Conservation (phyloP, 345 rosid species). For the Combretum micranthum region DNA sequence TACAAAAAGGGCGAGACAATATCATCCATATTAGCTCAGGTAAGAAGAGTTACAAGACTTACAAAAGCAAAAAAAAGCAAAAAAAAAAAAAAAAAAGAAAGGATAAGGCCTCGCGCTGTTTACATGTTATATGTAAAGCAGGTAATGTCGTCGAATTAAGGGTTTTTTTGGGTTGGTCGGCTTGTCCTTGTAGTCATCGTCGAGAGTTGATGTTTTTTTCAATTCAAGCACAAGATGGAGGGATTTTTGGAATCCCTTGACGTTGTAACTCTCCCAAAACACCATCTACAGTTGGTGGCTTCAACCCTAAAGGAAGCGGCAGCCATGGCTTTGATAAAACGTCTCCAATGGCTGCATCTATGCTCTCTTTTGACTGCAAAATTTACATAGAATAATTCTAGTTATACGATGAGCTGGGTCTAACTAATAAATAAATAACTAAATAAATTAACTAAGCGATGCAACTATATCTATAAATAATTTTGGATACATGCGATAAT, state of each 20-base stretch:
- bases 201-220: neutral
- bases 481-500: too few relatives aligned
- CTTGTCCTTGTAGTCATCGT: neutral
- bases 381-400: neutral
- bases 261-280: constrained; percentile 75
- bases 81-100: neutral
- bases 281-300: constrained; percentile 65
- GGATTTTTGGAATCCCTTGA: constrained; percentile 74
- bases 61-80: neutral
- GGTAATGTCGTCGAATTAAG: constrained; percentile 32
- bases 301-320: constrained; percentile 84
- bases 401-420: neutral
- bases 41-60: too few relatives aligned
- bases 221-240: constrained; percentile 43
- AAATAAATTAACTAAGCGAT: too few relatives aligned
- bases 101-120: constrained; percentile 13
- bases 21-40: too few relatives aligned
- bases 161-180: neutral
- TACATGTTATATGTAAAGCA: constrained; percentile 11
- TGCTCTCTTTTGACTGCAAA: constrained; percentile 72
- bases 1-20: too few relatives aligned
- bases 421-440: neutral
- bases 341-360: constrained; percentile 87
- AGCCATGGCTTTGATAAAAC: constrained; percentile 86
- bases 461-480: too few relatives aligned